Evolutionary conservation across 2,329 filamentous ascomycete genomes (phyloP).

Genomic region (Aspergillus fructus): DNA sequence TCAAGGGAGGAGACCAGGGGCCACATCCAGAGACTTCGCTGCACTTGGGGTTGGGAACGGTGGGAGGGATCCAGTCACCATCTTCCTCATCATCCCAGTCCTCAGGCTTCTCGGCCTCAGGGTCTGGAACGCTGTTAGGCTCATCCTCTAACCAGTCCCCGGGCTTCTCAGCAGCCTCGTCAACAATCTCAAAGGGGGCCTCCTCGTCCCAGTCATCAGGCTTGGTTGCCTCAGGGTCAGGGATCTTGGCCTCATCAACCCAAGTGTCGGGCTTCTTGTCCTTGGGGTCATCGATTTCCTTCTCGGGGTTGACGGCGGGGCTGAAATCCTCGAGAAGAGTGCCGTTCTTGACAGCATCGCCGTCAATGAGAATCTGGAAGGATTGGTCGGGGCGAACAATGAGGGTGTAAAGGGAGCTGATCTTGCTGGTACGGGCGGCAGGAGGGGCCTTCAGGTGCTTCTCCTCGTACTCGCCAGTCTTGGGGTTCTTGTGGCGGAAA

Average conservation of each 20-base stretch:
- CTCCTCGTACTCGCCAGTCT: constrained; percentile 99
- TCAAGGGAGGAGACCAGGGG: constrained; percentile 86
- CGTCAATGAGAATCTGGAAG: constrained; percentile 88
- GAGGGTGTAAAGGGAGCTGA: constrained; percentile 91
- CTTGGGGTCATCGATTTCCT: constrained; percentile 92
- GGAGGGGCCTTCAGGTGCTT: constrained; percentile 91
- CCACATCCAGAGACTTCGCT: constrained; percentile 90
- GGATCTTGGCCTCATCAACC: constrained; percentile 89
- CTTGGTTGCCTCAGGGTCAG: constrained; percentile 91
- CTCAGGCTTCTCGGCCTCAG: constrained; percentile 94
- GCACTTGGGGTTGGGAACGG: constrained; percentile 94
- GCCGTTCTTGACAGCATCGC: constrained; percentile 82
- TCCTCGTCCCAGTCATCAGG: constrained; percentile 99
- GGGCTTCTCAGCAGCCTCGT: constrained; percentile 86
- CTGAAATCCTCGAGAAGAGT: constrained; percentile 91
- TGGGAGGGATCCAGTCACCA: constrained; percentile 91
- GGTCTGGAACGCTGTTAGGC: constrained; percentile 78
- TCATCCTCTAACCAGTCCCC: constrained; percentile 96
- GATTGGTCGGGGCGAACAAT: constrained; percentile 97
- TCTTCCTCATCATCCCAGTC: constrained; percentile 99
- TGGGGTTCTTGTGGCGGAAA: constrained; percentile 99
- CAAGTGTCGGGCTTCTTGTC: constrained; percentile 94
- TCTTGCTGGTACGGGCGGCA: constrained; percentile 84
- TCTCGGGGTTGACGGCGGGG: constrained; percentile 87
- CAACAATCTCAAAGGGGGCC: constrained; percentile 91